Conservation (phyloP, 306 rosid genomes). For the Morella rubra region DNA sequence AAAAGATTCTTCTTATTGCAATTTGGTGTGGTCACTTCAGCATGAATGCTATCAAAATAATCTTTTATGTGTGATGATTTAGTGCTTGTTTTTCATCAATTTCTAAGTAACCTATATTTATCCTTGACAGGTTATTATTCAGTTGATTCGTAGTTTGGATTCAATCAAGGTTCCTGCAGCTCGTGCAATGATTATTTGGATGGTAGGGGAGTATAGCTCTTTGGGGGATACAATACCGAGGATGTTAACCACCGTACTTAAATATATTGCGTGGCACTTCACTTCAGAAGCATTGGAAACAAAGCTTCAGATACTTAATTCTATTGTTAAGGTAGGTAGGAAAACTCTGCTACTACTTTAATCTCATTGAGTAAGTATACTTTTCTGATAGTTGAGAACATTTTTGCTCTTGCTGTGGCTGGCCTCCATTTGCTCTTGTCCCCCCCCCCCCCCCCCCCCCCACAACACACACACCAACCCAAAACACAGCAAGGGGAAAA, state of each 20-base stretch:
- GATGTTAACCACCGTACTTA: constrained; percentile 71
- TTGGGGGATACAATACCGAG: constrained; percentile 77
- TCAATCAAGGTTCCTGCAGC: constrained; percentile 79
- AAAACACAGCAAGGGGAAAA: too few relatives aligned
- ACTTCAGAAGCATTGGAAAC: constrained; percentile 80
- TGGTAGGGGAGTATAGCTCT: constrained; percentile 89
- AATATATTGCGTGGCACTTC: constrained; percentile 82
- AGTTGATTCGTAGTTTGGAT: constrained; percentile 72
- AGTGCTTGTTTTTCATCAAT: constrained; percentile 11
- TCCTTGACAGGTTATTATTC: constrained; percentile 69
- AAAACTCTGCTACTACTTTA: constrained; percentile 3
- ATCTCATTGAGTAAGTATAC: constrained; percentile 15
- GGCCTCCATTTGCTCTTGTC: background rate
- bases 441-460: too few relatives aligned
- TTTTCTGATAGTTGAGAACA: constrained; percentile 15
- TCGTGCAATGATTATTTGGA: constrained; percentile 90
- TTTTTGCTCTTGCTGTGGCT: background rate
- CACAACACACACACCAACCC: too few relatives aligned
- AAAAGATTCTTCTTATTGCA: background rate
- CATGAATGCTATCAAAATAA: background rate
- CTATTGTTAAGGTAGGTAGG: constrained; percentile 66
- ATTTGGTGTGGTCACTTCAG: background rate
- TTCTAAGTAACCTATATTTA: constrained; percentile 26
- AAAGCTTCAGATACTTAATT: constrained; percentile 89
- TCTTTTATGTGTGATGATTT: constrained; percentile 23